A percentile compares a stretch with the other conserved stretches of the same genome.
phyloP scores from a whole-genome alignment of 2,329 filamentous ascomycete genomes.

The Metarhizium anisopliae region DNA sequence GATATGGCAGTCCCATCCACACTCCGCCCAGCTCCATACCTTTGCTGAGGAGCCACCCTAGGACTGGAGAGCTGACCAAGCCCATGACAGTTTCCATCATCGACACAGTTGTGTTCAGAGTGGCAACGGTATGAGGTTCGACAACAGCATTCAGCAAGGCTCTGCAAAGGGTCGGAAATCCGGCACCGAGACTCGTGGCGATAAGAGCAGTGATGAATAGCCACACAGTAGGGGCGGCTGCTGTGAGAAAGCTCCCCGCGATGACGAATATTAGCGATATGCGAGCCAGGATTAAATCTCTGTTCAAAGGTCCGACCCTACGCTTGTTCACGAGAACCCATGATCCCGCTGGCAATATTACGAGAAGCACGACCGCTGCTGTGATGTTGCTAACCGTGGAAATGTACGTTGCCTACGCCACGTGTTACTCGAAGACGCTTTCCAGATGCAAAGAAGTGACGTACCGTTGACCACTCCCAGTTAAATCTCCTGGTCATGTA shows the following conservation, averaged over 20 bases:
- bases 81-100: constrained; percentile 40
- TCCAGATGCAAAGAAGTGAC: not conserved
- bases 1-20: constrained; percentile 42
- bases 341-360: constrained; percentile 27
- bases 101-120: constrained; percentile 42
- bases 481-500: constrained; percentile 42
- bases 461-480: constrained; percentile 36
- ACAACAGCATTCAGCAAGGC: constrained; percentile 44
- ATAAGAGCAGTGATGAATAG: constrained; percentile 32
- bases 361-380: constrained; percentile 28
- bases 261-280: constrained; percentile 21
- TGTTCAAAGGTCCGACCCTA: constrained; percentile 22
- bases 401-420: constrained; percentile 29
- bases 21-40: constrained; percentile 36
- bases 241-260: constrained; percentile 27
- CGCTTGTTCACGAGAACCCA: constrained; percentile 20
- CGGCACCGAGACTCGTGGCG: constrained; percentile 35
- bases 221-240: constrained; percentile 24
- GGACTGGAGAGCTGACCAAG: constrained; percentile 34
- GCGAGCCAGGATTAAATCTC: constrained; percentile 32
- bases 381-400: constrained; percentile 28
- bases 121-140: constrained; percentile 43
- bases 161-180: constrained; percentile 33
- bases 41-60: constrained; percentile 35
- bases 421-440: not conserved